Base-by-base conservation (phyloP, 306 rosid species). In the Prunus mongolica region DNA sequence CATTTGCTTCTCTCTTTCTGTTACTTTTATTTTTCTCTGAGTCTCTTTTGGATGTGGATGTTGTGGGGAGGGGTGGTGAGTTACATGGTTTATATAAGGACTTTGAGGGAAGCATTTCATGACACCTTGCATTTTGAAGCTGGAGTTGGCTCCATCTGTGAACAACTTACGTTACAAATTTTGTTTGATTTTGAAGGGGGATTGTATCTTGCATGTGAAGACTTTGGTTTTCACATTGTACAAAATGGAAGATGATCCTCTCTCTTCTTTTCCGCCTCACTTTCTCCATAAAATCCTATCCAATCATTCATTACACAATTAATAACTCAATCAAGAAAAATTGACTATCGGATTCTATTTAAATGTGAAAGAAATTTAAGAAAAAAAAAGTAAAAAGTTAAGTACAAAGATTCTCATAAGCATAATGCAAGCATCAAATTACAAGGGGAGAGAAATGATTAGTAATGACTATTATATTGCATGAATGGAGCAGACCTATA, bases 1-100 rank as follows among this genome's bases (percentile, higher is more conserved):
- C 74, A 34, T 61, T 61, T 68, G 70, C 84, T 63, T 80, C 22
- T 70, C 73, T 71, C 6, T 56, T 11, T 9, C 27, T 57, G 2
- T 4, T 4, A 16, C 22, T 58, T 57, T 5, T 2, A 4, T 16
- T 15, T 61, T 2, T 41, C 12, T 18, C 8, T 38, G 1, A 3
- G 1, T 19, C 13, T 55, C 12, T 55, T n/a, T 55, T 55, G 13
- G 61, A n/a, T 55, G 61, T 55, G 61, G 15, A 5, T 18, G 61
- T 57, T 57, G 4, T 7, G 6, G 60, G 61, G 63, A 32, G 38
- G 38, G 38, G 38, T 32, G 63, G 12, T 18, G 61, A 55, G 13
- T 2, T 70, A 27, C 25, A 19, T 13, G 62, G 62, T 51, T 27
- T 70, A 70, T 28, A 70, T 70, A 51, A 5, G 62, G 18, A 51